These are phyloP conservation scores for Paramecium primaurelia DNA, from an alignment of 73 alveolate genomes.

Conservation along the genomic window DNA sequence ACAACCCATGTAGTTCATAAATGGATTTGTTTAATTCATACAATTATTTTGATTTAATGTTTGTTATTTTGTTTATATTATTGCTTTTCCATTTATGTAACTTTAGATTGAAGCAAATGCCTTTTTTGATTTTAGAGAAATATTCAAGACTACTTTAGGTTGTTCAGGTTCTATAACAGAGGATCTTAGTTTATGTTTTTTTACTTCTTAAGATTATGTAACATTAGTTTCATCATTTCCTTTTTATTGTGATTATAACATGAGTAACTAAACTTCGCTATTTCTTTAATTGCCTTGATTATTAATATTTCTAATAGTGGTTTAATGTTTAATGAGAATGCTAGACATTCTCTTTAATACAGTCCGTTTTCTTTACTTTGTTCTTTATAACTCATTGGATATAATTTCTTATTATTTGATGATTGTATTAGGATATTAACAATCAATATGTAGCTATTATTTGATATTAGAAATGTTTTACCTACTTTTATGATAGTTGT, in stretches of 20 bases:
- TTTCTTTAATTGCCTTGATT: neutral
- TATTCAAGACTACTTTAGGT: neutral
- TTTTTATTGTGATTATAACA: neutral
- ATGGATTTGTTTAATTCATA: neutral
- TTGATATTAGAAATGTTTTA: neutral
- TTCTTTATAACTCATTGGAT: neutral
- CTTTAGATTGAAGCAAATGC: neutral
- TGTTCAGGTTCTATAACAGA: neutral
- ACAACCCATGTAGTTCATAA: neutral
- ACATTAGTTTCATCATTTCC: neutral
- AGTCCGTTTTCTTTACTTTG: neutral
- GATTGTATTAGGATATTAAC: neutral
- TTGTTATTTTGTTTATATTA: neutral
- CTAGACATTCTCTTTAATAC: conserved; percentile 6
- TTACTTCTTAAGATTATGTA: neutral
- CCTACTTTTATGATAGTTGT: neutral
- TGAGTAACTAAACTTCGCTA: neutral
- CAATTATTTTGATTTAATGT: neutral
- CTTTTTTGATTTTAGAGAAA: neutral
- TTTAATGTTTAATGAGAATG: neutral
- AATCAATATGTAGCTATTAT: neutral
- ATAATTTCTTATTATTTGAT: neutral
- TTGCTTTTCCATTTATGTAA: neutral
- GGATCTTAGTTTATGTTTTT: neutral
- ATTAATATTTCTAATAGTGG: neutral